These are phyloP conservation scores for Fusarium luffae DNA, from an alignment of 2,329 filamentous ascomycete genomes.

Conservation along the genomic window DNA sequence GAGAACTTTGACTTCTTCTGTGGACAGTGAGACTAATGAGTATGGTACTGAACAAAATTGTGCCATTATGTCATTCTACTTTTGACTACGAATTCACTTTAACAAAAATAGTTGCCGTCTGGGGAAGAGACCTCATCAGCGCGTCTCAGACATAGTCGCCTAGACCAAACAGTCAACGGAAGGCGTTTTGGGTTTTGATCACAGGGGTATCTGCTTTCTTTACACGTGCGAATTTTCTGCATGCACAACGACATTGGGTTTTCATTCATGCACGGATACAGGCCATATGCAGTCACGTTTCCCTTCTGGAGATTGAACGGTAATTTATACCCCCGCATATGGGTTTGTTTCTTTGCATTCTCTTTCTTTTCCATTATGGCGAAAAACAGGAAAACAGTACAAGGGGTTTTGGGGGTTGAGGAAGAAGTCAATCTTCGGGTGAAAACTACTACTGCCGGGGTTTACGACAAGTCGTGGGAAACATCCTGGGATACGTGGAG, in stretches of 20 bases:
- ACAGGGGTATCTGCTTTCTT: slow-evolving; percentile 21
- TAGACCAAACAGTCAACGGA: background rate
- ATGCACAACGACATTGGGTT: slow-evolving; percentile 19
- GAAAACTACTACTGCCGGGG: slow-evolving; percentile 5
- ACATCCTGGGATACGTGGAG: slow-evolving; percentile 13
- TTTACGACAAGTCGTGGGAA: slow-evolving; percentile 26
- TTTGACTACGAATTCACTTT: slow-evolving; percentile 13
- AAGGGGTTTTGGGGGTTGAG: slow-evolving; percentile 18
- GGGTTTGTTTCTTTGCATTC: slow-evolving; percentile 27
- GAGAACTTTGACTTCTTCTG: background rate
- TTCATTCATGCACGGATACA: slow-evolving; percentile 21
- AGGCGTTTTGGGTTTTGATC: slow-evolving; percentile 22
- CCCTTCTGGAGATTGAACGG: slow-evolving; percentile 26
- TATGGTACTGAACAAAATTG: slow-evolving; percentile 15
- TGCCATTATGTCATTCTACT: slow-evolving; percentile 6
- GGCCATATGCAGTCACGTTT: slow-evolving; percentile 4
- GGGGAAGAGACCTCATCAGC: background rate
- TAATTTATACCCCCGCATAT: slow-evolving; percentile 5
- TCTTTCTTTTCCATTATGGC: slow-evolving; percentile 13
- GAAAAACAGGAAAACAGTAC: slow-evolving; percentile 8
- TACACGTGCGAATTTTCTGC: slow-evolving; percentile 12
- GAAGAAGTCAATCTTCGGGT: slow-evolving; percentile 8
- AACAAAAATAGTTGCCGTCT: background rate
- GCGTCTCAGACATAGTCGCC: background rate
- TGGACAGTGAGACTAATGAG: background rate